Conservation (phyloP, 2,329 filamentous ascomycete species). For the Botrytis aclada region DNA sequence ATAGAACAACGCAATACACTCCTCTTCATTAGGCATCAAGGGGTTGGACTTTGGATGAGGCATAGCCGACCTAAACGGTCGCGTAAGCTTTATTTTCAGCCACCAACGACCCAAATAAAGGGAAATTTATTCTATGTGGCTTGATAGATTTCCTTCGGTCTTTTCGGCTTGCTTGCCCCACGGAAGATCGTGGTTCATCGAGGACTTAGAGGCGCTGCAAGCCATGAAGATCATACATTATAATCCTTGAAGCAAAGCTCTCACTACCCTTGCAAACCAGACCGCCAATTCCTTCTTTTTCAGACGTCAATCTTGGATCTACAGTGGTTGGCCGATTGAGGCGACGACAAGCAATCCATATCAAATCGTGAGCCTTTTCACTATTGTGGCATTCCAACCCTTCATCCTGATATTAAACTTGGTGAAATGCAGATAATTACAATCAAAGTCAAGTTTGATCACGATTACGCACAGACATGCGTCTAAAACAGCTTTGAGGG, state of each 20-base stretch:
- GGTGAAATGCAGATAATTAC: constrained; percentile 8
- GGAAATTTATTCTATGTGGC: constrained; percentile 24
- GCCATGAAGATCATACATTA: constrained; percentile 36
- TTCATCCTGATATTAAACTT: not conserved
- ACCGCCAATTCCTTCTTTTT: constrained; percentile 38
- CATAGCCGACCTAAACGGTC: constrained; percentile 21
- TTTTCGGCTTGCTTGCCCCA: constrained; percentile 25
- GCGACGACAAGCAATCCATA: constrained; percentile 10
- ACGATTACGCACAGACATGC: constrained; percentile 36
- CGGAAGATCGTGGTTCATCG: constrained; percentile 39
- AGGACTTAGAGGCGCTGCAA: constrained; percentile 34
- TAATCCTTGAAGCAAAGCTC: constrained; percentile 11
- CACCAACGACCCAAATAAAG: constrained; percentile 19
- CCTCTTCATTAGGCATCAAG: constrained; percentile 33
- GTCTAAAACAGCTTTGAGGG: constrained; percentile 35
- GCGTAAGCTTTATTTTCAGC: constrained; percentile 14
- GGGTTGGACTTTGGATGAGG: constrained; percentile 7
- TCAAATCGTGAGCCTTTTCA: constrained; percentile 1
- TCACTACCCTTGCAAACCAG: constrained; percentile 32
- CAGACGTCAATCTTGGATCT: constrained; percentile 22
- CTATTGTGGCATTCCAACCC: not conserved
- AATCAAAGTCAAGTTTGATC: constrained; percentile 28
- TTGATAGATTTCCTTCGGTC: constrained; percentile 22
- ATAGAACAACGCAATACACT: constrained; percentile 28
- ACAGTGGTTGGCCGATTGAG: not conserved